Percentiles rank a stretch among this genome's conserved stretches.
phyloP scores from a whole-genome alignment of 768 basidiomycete species.

The Mycena chlorophos region DNA sequence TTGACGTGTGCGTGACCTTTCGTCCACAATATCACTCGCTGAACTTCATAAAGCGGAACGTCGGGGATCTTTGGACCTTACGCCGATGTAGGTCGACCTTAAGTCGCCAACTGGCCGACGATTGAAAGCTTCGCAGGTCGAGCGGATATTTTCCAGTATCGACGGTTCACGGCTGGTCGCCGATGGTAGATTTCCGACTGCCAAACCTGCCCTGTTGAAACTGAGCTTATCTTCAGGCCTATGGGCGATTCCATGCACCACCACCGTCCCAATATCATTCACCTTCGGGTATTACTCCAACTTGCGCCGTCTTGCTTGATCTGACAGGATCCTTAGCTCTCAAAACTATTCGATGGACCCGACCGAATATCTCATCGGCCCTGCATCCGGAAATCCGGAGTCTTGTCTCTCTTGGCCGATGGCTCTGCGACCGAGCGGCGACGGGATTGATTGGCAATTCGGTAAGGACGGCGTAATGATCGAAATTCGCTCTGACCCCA shows the following conservation, averaged over 20 bases:
- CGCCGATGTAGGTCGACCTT: slow-evolving; percentile 56
- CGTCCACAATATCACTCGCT: slow-evolving; percentile 1
- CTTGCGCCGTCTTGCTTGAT: slow-evolving; percentile 1
- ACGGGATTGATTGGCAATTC: slow-evolving; percentile 84
- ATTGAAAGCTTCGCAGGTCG: slow-evolving; percentile 48
- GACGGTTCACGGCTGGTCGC: slow-evolving; percentile 70
- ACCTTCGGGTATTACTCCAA: slow-evolving; percentile 59
- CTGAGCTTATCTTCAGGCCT: slow-evolving; percentile 42
- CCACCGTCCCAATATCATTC: slow-evolving; percentile 57
- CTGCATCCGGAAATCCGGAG: slow-evolving; percentile 59
- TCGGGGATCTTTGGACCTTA: slow-evolving; percentile 75
- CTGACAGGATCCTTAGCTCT: slow-evolving; percentile 1
- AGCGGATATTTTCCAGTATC: slow-evolving; percentile 60
- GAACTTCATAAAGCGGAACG: slow-evolving; percentile 51
- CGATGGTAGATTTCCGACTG: slow-evolving; percentile 36
- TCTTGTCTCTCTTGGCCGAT: slow-evolving; percentile 76
- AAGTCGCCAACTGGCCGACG: background rate
- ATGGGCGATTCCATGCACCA: slow-evolving; percentile 77
- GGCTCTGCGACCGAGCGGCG: slow-evolving; percentile 61
- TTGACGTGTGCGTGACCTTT: slow-evolving; percentile 63
- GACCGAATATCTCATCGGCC: slow-evolving; percentile 77
- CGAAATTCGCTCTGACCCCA: background rate
- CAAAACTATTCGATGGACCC: slow-evolving; percentile 64
- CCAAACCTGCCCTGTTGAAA: no score
- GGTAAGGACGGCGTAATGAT: slow-evolving; percentile 41